phyloP scores from a whole-genome alignment of 345 rosid genomes.

The Pseudoturritis turrita region DNA sequence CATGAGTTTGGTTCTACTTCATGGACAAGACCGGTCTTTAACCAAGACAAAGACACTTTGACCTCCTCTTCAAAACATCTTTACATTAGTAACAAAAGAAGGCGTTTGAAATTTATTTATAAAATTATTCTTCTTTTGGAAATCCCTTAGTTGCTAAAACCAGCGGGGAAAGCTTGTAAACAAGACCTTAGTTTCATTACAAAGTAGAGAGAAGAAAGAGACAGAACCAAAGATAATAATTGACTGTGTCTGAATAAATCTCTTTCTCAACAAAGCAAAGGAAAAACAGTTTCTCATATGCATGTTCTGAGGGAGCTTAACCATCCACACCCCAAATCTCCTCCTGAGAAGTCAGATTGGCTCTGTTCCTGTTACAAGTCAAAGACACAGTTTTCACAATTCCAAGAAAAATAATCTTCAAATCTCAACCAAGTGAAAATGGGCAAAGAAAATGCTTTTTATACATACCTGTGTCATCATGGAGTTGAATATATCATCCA shows the following conservation, averaged over 20 bases:
- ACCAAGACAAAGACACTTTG: not conserved
- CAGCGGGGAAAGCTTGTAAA: not conserved
- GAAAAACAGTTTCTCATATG: conserved; percentile 17
- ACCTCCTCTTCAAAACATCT: not conserved
- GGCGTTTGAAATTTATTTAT: not conserved
- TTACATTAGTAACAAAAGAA: not conserved
- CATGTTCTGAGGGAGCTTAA: conserved; percentile 42
- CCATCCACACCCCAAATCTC: conserved; percentile 38
- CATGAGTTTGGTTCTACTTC: not conserved
- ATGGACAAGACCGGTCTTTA: not conserved
- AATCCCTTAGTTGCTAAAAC: conserved; percentile 9
- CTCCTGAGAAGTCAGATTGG: conserved; percentile 31
- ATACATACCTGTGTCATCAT: conserved; percentile 45
- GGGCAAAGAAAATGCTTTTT: not conserved
- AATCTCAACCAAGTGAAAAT: not conserved
- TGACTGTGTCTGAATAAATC: conserved; percentile 7
- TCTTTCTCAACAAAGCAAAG: conserved; percentile 10
- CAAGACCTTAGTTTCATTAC: conserved; percentile 11
- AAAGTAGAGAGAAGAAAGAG: not conserved
- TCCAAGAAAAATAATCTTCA: not conserved
- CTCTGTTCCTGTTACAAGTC: conserved; percentile 47
- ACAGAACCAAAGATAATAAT: conserved; percentile 16
- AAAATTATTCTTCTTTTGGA: not conserved
- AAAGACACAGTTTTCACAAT: not conserved
- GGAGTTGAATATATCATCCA: conserved; percentile 52